phyloP scores from a whole-genome alignment of 176 grass and related monocot species.

The Bromus sterilis region DNA sequence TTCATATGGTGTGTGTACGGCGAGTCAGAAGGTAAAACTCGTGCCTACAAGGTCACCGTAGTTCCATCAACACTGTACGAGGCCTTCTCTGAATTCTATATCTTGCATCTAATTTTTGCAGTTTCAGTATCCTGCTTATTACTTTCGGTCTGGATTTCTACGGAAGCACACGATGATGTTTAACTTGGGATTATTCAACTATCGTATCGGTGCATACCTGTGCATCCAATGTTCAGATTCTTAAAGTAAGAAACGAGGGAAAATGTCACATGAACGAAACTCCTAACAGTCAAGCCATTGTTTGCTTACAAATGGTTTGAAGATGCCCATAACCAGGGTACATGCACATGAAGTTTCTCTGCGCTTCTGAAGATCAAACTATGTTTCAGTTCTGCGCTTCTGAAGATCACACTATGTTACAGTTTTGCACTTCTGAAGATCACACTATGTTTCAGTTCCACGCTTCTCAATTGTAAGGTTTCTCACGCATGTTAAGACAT shows the following conservation, averaged over 20 bases:
- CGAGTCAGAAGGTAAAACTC: background rate
- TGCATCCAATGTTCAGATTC: background rate
- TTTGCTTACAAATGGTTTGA: background rate
- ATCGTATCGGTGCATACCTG: background rate
- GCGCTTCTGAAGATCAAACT: background rate
- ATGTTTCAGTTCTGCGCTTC: no score
- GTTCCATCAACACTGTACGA: background rate
- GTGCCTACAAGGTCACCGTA: background rate
- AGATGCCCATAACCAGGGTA: background rate
- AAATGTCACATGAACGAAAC: background rate
- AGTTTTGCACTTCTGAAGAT: no score
- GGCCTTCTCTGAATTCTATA: background rate
- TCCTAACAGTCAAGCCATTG: background rate
- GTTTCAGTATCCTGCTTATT: background rate
- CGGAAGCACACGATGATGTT: no score
- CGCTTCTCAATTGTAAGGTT: no score
- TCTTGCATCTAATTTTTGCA: background rate
- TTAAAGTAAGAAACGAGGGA: background rate
- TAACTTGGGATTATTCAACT: background rate
- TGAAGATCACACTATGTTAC: no score
- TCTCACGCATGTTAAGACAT: no score
- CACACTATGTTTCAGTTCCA: no score
- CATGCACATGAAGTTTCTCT: background rate
- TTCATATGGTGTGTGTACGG: background rate
- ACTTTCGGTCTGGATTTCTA: background rate